phyloP scores from a whole-genome alignment of 306 rosid genomes.

The Senna siamea region DNA sequence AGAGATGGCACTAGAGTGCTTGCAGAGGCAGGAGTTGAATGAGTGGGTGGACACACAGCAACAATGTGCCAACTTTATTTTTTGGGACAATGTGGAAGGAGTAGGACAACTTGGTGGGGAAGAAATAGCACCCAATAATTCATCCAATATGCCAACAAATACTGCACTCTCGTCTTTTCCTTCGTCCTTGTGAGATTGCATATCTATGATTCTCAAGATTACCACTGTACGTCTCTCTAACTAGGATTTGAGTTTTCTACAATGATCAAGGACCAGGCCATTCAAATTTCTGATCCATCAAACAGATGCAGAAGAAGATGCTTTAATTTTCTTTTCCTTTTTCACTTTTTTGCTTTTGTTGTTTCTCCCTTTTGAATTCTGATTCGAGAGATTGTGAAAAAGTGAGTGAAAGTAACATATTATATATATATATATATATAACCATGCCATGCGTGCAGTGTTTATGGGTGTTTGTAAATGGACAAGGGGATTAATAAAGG shows the following conservation, averaged over 20 bases:
- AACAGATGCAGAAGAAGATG: slow-evolving; percentile 40
- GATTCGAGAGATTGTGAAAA: slow-evolving; percentile 52
- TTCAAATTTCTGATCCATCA: slow-evolving; percentile 13
- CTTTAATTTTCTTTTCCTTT: slow-evolving; percentile 1
- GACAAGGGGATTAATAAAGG: slow-evolving; percentile 44
- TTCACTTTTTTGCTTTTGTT: slow-evolving; percentile 20
- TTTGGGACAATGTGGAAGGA: slow-evolving; percentile 80
- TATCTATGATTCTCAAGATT: no score
- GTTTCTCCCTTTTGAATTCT: slow-evolving; percentile 22
- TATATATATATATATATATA: slow-evolving; percentile 24
- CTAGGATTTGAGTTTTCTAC: slow-evolving; percentile 36
- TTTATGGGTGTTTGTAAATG: slow-evolving; percentile 56
- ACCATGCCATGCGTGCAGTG: slow-evolving; percentile 51
- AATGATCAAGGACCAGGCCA: slow-evolving; percentile 42
- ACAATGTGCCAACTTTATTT: slow-evolving; percentile 73
- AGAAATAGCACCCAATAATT: slow-evolving; percentile 45
- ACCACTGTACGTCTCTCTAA: no score
- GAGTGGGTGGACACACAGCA: slow-evolving; percentile 80
- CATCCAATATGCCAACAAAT: slow-evolving; percentile 54
- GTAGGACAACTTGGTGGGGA: slow-evolving; percentile 52
- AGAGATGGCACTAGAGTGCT: slow-evolving; percentile 62
- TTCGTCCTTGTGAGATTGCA: slow-evolving; percentile 55
- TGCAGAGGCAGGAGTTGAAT: slow-evolving; percentile 72
- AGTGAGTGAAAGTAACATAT: slow-evolving; percentile 40
- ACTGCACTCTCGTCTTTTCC: slow-evolving; percentile 69